Base-by-base conservation (phyloP, 306 rosid genomes). In the Ammopiptanthus mongolicus region DNA sequence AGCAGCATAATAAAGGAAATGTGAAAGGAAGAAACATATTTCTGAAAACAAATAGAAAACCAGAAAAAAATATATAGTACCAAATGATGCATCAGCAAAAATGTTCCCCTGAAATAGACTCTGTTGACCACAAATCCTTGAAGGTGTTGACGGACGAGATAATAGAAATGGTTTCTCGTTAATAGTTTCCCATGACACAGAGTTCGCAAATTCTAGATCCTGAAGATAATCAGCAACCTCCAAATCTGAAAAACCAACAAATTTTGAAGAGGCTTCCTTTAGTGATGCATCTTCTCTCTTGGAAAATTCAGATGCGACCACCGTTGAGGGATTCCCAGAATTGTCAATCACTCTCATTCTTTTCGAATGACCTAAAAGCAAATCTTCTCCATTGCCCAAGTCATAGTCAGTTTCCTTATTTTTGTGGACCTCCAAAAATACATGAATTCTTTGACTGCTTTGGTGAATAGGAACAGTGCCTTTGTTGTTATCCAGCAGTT, bases 81-180 rank as follows among this genome's bases (percentile, higher is more conserved):
- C 78, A 12, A 65, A 71, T 42, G 73, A 50, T 48, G 12, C 48
- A 65, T 29, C 66, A 41, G 70, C 28, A 31, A 58, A 52, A 50
- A 52, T 18, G 47, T 23, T 42, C n/a, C 11, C 25, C 36, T 5
- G 6, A 33, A 33, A 33, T 33, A 33, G 6, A 11, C 23, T 69
- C 9, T 52, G 84, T n/a, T 34, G 81, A 42, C 10, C 8, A 6
- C 8, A 7, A 2, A 2, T 36, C 33, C 23, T 5, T 3, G 74
- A 46, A 47, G 76, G 2, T 18, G 68, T 28, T 48, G 71, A 15
- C 10, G 4, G 12, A 17, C 3, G 3, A 55, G 67, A 66, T 9
- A 2, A 14, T 4, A 19, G 3, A 6, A 0, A 2, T 4, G 71
- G 73, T 73, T 73, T 15, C 56, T 22, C 78, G 17, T 73, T 63